These are phyloP conservation scores for Didymella glomerata DNA, from an alignment of 2,329 filamentous ascomycete species.

Conservation along the genomic window DNA sequence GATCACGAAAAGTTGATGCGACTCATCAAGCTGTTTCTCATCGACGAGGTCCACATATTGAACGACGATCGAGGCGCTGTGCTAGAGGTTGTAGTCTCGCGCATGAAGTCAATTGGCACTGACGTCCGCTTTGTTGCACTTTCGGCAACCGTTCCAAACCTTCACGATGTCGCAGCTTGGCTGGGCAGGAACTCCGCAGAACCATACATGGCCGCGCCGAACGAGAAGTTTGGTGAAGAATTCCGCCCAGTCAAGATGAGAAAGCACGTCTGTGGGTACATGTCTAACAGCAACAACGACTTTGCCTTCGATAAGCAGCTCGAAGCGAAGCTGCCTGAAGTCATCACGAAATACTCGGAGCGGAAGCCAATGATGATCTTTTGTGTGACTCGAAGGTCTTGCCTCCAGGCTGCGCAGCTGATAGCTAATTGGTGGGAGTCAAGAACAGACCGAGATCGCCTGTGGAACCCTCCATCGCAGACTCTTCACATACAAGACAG, in stretches of 20 bases:
- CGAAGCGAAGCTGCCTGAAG: slow-evolving; percentile 68
- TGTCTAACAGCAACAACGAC: slow-evolving; percentile 67
- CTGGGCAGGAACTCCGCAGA: slow-evolving; percentile 71
- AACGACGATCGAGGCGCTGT: slow-evolving; percentile 82
- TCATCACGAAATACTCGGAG: slow-evolving; percentile 72
- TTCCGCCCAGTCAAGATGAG: slow-evolving; percentile 80
- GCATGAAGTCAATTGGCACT: slow-evolving; percentile 82
- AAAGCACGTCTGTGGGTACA: slow-evolving; percentile 79
- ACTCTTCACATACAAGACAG: slow-evolving; percentile 63
- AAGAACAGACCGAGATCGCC: slow-evolving; percentile 60
- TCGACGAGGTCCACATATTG: slow-evolving; percentile 88
- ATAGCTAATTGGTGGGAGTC: slow-evolving; percentile 72
- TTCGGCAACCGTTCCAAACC: slow-evolving; percentile 85
- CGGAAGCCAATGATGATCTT: slow-evolving; percentile 84
- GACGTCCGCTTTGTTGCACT: slow-evolving; percentile 81
- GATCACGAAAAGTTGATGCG: slow-evolving; percentile 79
- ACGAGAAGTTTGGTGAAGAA: slow-evolving; percentile 78
- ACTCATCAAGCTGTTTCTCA: slow-evolving; percentile 79
- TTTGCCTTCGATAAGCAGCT: slow-evolving; percentile 78
- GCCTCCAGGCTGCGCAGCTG: slow-evolving; percentile 71
- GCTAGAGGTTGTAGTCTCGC: slow-evolving; percentile 82
- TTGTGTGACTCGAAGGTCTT: slow-evolving; percentile 78
- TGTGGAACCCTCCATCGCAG: slow-evolving; percentile 69
- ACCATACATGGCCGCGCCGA: slow-evolving; percentile 68
- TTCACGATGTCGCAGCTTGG: slow-evolving; percentile 81